Conservation (phyloP, 1,139 yeast species). For the Saccharomyces hybrid region DNA sequence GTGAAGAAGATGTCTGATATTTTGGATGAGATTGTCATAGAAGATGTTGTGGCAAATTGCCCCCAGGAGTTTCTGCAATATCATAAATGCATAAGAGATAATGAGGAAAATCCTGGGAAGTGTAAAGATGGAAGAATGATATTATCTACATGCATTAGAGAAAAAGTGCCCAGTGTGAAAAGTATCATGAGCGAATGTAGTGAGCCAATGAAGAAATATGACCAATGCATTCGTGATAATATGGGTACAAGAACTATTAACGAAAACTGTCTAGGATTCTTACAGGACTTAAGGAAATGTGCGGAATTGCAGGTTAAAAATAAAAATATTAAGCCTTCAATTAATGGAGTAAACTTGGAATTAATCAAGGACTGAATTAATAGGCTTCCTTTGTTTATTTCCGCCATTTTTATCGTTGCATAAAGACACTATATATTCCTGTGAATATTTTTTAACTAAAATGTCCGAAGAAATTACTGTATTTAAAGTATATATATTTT, state of each 20-base stretch:
- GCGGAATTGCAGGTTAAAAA: slow-evolving; percentile 14
- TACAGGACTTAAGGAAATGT: slow-evolving; percentile 18
- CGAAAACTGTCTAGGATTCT: slow-evolving; percentile 16
- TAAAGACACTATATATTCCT: background rate
- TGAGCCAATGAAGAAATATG: slow-evolving; percentile 24
- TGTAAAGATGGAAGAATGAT: slow-evolving; percentile 27
- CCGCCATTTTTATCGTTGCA: background rate
- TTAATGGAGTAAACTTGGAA: slow-evolving; percentile 7
- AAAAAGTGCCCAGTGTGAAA: slow-evolving; percentile 31
- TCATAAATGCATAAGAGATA: slow-evolving; percentile 30
- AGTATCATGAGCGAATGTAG: slow-evolving; percentile 28
- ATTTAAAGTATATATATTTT: background rate
- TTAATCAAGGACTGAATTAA: background rate
- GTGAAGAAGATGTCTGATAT: slow-evolving; percentile 12
- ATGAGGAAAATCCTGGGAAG: slow-evolving; percentile 27
- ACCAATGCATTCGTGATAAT: slow-evolving; percentile 25
- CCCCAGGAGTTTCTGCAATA: slow-evolving; percentile 31
- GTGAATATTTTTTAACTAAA: background rate
- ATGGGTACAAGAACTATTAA: slow-evolving; percentile 16
- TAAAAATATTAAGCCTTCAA: slow-evolving; percentile 15
- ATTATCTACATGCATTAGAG: slow-evolving; percentile 25
- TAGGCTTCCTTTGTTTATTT: background rate
- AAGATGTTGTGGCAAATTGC: slow-evolving; percentile 30
- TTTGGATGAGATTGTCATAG: slow-evolving; percentile 22
- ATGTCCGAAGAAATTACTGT: background rate